Percentiles rank a stretch among this genome's conserved stretches.
Evolutionary conservation across 2,329 filamentous ascomycete species (phyloP).

Genomic region (Taxawa tesnikishii): DNA sequence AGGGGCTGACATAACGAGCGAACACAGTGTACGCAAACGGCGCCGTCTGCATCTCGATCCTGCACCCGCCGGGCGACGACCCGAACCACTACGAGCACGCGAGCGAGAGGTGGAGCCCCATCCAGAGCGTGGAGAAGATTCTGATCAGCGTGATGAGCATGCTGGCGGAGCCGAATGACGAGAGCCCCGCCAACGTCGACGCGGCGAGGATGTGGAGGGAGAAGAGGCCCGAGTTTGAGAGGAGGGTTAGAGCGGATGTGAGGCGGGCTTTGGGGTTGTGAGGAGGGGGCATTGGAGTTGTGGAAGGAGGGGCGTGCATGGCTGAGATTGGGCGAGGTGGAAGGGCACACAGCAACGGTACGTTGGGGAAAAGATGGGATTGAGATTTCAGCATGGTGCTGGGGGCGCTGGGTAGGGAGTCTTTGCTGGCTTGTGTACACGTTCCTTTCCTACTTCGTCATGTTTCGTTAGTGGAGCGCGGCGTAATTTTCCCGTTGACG

Average conservation of each 20-base stretch:
- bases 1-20: conserved; percentile 1
- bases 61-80: conserved; percentile 91
- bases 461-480: too few relatives aligned
- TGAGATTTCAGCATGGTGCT: too few relatives aligned
- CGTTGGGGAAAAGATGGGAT: too few relatives aligned
- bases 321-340: too few relatives aligned
- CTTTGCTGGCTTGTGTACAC: too few relatives aligned
- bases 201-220: conserved; percentile 96
- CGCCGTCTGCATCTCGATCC: conserved; percentile 94
- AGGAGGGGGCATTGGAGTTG: too few relatives aligned
- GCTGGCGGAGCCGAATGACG: conserved; percentile 93
- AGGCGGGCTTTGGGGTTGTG: conserved; percentile 55
- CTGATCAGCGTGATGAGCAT: conserved; percentile 96
- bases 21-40: conserved; percentile 80
- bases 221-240: conserved; percentile 69
- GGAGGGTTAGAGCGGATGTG: conserved; percentile 72
- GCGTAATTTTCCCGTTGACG: too few relatives aligned
- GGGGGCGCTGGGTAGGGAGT: too few relatives aligned
- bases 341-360: too few relatives aligned
- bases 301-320: too few relatives aligned
- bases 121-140: conserved; percentile 96
- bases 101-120: conserved; percentile 89
- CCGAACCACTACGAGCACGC: conserved; percentile 98
- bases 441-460: too few relatives aligned
- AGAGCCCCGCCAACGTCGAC: conserved; percentile 92